Percentiles rank a stretch among this genome's conserved stretches.
Conservation (phyloP, 306 rosid species). For the Citrullus mucosospermus region DNA sequence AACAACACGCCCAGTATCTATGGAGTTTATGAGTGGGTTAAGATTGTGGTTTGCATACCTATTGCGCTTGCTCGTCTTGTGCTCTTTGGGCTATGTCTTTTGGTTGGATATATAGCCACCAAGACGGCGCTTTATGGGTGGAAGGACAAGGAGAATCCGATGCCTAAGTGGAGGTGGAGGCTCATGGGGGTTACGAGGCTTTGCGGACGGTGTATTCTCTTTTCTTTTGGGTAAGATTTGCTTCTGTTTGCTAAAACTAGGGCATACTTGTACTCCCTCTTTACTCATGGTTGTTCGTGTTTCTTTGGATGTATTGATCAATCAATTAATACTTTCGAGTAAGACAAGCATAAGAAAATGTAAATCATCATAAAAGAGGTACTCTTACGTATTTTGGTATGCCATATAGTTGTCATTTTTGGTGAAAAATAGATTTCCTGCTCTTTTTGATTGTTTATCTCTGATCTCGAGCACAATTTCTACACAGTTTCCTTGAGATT, state of each 20-base stretch:
- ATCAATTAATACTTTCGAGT: not conserved
- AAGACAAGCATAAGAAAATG: too few relatives aligned
- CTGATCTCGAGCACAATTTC: not conserved
- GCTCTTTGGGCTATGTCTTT: conserved; percentile 45
- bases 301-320: not conserved
- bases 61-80: conserved; percentile 39
- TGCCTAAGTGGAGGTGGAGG: conserved; percentile 77
- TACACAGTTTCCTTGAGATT: not conserved
- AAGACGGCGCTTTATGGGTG: conserved; percentile 62
- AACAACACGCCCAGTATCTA: conserved; percentile 34
- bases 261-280: not conserved
- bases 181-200: conserved; percentile 80
- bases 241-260: not conserved
- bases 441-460: not conserved
- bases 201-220: conserved; percentile 62
- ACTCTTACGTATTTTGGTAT: not conserved
- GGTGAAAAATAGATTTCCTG: not conserved
- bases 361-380: not conserved
- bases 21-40: conserved; percentile 63
- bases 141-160: conserved; percentile 63
- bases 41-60: conserved; percentile 45
- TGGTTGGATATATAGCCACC: conserved; percentile 60
- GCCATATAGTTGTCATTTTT: not conserved
- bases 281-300: not conserved
- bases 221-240: conserved; percentile 61